Evolutionary conservation across 164 flowering plant species (phyloP).

Genomic region (Euptelea pleiosperma): DNA sequence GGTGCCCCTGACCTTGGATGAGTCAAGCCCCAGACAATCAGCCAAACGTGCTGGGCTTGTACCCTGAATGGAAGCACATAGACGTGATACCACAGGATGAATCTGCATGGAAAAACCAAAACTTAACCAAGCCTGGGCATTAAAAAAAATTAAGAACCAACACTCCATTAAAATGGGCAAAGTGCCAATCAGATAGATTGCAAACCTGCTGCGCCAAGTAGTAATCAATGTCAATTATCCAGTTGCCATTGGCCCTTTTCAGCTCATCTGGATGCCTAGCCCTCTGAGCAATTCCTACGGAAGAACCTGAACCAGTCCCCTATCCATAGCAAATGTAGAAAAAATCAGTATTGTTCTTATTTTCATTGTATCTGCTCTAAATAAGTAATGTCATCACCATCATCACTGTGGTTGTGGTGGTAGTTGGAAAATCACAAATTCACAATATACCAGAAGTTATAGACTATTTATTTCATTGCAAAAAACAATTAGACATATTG

Average conservation of each 20-base stretch:
- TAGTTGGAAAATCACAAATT: no score
- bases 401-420: no score
- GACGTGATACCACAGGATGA: constrained; percentile 96
- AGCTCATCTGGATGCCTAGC: constrained; percentile 99
- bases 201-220: constrained; percentile 90
- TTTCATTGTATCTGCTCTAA: not conserved
- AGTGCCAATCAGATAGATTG: not conserved
- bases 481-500: not conserved
- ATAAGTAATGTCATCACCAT: not conserved
- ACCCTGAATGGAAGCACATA: constrained; percentile 93
- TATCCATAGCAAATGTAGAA: constrained; percentile 19
- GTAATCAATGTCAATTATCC: constrained; percentile 94
- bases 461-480: constrained; percentile 1
- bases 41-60: constrained; percentile 96
- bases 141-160: not conserved
- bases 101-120: constrained; percentile 46
- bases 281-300: constrained; percentile 83
- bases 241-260: constrained; percentile 60
- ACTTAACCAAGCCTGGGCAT: not conserved
- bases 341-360: not conserved
- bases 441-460: not conserved
- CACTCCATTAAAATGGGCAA: not conserved
- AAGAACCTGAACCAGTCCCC: constrained; percentile 56
- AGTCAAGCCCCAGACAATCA: constrained; percentile 94
- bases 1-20: constrained; percentile 67